Evolutionary conservation across 257 asterid genomes (phyloP).

Genomic region (Primulina eburnea): DNA sequence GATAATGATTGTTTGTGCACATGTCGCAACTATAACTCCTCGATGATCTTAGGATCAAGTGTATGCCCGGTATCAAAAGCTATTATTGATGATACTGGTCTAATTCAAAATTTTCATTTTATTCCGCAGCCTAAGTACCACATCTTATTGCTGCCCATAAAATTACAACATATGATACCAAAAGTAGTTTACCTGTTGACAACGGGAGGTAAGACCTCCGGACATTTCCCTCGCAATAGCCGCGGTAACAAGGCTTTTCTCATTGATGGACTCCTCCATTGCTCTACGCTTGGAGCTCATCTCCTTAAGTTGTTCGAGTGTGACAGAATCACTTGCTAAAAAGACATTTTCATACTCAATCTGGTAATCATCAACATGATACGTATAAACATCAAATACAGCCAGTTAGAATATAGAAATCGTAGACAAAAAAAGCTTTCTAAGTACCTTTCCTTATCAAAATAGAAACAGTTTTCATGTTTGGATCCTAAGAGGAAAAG

Average conservation of each 20-base stretch:
- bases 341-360: conserved; percentile 40
- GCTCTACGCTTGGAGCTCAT: conserved; percentile 64
- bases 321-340: conserved; percentile 37
- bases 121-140: not conserved
- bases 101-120: not conserved
- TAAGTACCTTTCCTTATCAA: not conserved
- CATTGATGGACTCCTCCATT: conserved; percentile 46
- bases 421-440: too few species aligned
- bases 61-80: not conserved
- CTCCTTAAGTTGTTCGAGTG: conserved; percentile 64
- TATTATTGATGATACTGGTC: not conserved
- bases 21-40: not conserved
- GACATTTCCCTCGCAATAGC: conserved; percentile 78
- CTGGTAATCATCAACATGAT: conserved; percentile 26
- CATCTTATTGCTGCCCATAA: not conserved
- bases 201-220: conserved; percentile 64
- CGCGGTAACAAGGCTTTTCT: conserved; percentile 43
- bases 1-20: not conserved
- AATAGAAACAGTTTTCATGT: not conserved
- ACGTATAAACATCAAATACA: not conserved
- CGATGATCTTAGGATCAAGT: not conserved
- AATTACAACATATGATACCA: not conserved
- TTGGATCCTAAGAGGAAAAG: not conserved
- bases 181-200: conserved; percentile 41
- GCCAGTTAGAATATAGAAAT: not conserved